Evolutionary conservation across 2,329 filamentous ascomycete species (phyloP), one percentile per base, ranked within the genome.

Genomic region (Fusarium pseudograminearum): DNA sequence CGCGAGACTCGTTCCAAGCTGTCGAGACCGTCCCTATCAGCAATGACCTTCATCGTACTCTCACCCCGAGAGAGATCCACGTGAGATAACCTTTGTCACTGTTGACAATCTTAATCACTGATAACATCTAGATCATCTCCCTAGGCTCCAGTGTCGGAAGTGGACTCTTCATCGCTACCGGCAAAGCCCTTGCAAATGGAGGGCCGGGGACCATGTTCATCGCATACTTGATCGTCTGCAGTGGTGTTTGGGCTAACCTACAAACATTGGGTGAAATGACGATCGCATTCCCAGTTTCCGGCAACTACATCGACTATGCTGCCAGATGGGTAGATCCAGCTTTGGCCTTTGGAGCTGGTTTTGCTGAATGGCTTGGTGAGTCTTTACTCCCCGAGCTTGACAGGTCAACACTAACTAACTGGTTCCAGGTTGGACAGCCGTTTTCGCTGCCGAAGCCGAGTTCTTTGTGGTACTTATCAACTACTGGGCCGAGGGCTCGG

Each of bases 281-380:
- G 0, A 69, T 72, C 18, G 65, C 65, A 1, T 72, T 72, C 11
- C 69, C 69, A 9, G 52, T 54, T 7, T 72, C 65, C 8, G 70
- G 70, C 1, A 72, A 69, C 50, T 71, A 59, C 9, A 71, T 71
- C 20, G 70, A 72, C 40, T 72, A 70, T 22, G 66, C 66, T 14
- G 60, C 61, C 30, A 57, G 66, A 10, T 72, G 69, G 62, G 69
- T 72, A 12, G 70, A 72, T 7, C 70, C 66, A 11, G 62, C 69
- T 7, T 7, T 72, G n/a, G 69, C 69, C 1, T 72, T 72, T 47
- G 62, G 68, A 7, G 70, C 70, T 16, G 70, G 70, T 14, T 72
- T 72, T 30, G 70, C 70, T 8, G 66, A 72, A 34, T 72, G 69
- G 69, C 61, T 72, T 34, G 68, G 69, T 71, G 26, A 14, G 57